Base-by-base conservation (phyloP, 352 stramenopile species). In the Phytophthora syringae region DNA sequence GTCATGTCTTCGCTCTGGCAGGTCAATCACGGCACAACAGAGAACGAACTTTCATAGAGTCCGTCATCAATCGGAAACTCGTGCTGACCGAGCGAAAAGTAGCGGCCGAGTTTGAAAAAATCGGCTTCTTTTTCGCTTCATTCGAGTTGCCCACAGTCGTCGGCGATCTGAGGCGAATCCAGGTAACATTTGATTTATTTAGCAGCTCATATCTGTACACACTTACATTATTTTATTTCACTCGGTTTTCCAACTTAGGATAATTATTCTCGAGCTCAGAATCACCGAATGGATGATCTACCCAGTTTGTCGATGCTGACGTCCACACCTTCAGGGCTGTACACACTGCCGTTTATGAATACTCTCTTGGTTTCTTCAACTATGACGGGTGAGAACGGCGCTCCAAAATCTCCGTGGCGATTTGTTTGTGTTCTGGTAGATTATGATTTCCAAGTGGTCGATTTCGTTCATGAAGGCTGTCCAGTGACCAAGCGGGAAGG, bases 21-120 rank as follows among this genome's bases (percentile, higher is more conserved):
- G 52, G 70, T 7, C 66, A 77, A 27, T 71, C 65, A 22, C 60
- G 74, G 5, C 64, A 79, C n/a, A 86, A 76, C n/a, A 71, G 67
- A 15, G 83, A 90, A 57, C 60, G 80, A 10, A 59, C 49, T 6
- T 86, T 92, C 34, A 73, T 92, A 32, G 83, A 89, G 34, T 76
- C 80, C 5, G 77, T 90, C 28, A 85, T 89, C 22, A 90, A 86
- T 30, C 70, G 83, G 7, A 84, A 84, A 39, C 34, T 79, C 18
- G 77, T 92, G 6, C 70, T 92, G 27, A 92, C 83, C 0, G 83
- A 92, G 25, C 72, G 77, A 16, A 86, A 88, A 48, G 68, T 90
- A 6, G 39, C 60, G 13, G 61, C 64, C 1, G 66, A 77, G 3
- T 90, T 92, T 16, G 59, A 81, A 36, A 73, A 76, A 12, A 77